phyloP scores from a whole-genome alignment of 1,284 basidiomycete species.

The Papiliotrema flavescens region DNA sequence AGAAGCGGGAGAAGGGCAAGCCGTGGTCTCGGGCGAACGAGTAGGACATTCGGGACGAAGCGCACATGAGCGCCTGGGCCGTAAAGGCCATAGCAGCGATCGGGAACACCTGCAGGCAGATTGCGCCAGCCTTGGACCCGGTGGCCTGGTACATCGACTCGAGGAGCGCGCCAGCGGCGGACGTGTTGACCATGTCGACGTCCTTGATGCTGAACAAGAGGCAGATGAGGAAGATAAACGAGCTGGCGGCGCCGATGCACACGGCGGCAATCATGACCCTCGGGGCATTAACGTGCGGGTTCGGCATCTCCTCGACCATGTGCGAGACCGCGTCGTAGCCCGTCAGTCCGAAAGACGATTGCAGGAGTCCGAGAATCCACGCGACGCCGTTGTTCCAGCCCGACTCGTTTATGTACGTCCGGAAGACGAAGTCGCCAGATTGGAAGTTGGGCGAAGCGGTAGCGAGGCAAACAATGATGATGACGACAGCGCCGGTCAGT shows the following conservation, averaged over 20 bases:
- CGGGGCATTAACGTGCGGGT: constrained; percentile 4
- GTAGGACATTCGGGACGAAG: constrained; percentile 63
- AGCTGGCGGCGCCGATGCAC: constrained; percentile 58
- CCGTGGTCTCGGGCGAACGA: constrained; percentile 66
- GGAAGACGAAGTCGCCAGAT: constrained; percentile 45
- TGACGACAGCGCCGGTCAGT: constrained; percentile 41
- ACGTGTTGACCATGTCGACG: constrained; percentile 55
- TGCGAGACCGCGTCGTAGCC: constrained; percentile 32
- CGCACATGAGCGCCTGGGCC: constrained; percentile 55
- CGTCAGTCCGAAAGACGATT: constrained; percentile 47
- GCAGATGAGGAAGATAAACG: constrained; percentile 60
- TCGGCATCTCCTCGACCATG: constrained; percentile 22
- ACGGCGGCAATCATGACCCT: constrained; percentile 53
- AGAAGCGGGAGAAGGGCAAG: constrained; percentile 55
- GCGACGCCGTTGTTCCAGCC: constrained; percentile 51
- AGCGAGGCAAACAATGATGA: constrained; percentile 45
- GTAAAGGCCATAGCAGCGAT: constrained; percentile 42
- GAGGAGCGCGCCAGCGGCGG: constrained; percentile 60
- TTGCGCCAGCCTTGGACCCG: constrained; percentile 56
- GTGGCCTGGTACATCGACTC: constrained; percentile 63
- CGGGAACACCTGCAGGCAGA: constrained; percentile 38
- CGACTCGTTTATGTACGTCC: constrained; percentile 44
- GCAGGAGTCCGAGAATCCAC: constrained; percentile 49
- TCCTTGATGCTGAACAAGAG: constrained; percentile 64
- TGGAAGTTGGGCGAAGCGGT: constrained; percentile 41